Evolutionary conservation across 2,329 filamentous ascomycete species (phyloP).

Genomic region (Exophiala lecanii-corni): DNA sequence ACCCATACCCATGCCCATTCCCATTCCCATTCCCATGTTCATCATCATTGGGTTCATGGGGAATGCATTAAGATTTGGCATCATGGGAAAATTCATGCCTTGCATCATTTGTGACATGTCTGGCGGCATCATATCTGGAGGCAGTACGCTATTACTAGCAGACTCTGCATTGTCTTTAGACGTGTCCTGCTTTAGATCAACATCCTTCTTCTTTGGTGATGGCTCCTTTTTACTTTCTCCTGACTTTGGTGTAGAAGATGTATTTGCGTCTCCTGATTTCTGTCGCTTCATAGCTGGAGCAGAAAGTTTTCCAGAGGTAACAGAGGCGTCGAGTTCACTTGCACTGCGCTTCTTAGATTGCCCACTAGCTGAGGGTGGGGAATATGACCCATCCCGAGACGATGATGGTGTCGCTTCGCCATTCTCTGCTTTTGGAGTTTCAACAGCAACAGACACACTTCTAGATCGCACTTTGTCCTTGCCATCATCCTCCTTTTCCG

Average conservation of each 20-base stretch:
- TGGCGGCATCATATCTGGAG: conserved; percentile 31
- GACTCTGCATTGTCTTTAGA: conserved; percentile 7
- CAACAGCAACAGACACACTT: conserved; percentile 25
- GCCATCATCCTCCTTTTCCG: conserved; percentile 39
- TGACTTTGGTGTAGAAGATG: conserved; percentile 35
- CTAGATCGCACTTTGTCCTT: conserved; percentile 37
- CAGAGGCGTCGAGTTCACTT: conserved; percentile 54
- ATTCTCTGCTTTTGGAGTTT: conserved; percentile 17
- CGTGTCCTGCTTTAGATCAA: background rate
- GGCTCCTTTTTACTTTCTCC: conserved; percentile 1
- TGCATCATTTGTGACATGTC: conserved; percentile 27
- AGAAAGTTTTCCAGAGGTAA: conserved; percentile 51
- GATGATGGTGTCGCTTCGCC: conserved; percentile 8
- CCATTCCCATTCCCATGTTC: conserved; percentile 13
- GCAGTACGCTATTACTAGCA: conserved; percentile 18
- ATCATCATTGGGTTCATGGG: conserved; percentile 51
- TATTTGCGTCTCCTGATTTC: conserved; percentile 37
- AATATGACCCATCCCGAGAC: conserved; percentile 18
- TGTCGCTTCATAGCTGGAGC: conserved; percentile 39
- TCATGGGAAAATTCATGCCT: conserved; percentile 24
- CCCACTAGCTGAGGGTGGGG: conserved; percentile 23
- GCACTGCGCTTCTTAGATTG: conserved; percentile 74
- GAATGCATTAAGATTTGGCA: conserved; percentile 23
- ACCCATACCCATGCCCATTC: background rate
- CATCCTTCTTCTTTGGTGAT: background rate